Evolutionary conservation across 2,329 filamentous ascomycete genomes (phyloP).

Genomic region (Fonsecaea pedrosoi): DNA sequence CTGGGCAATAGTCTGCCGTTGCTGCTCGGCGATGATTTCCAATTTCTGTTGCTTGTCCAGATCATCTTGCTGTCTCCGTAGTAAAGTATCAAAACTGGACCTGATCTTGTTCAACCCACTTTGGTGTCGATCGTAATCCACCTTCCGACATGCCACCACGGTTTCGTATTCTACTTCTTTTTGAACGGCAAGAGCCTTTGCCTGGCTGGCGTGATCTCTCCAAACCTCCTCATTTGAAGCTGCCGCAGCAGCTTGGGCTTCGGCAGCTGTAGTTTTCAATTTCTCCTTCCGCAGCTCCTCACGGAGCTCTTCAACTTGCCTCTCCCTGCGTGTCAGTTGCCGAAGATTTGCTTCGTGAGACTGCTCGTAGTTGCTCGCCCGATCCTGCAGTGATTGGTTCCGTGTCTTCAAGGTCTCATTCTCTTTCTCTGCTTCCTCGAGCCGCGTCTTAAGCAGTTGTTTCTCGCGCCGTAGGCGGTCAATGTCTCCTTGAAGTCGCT

Average conservation of each 20-base stretch:
- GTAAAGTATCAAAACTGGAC: constrained; percentile 45
- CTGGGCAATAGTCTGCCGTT: constrained; percentile 52
- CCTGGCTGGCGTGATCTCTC: constrained; percentile 43
- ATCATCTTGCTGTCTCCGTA: constrained; percentile 47
- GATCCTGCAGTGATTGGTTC: constrained; percentile 54
- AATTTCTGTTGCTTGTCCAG: constrained; percentile 49
- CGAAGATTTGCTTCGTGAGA: constrained; percentile 56
- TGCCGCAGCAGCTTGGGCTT: constrained; percentile 46
- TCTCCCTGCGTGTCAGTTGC: constrained; percentile 55
- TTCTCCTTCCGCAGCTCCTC: constrained; percentile 51
- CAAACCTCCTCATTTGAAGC: constrained; percentile 37
- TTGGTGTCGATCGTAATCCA: constrained; percentile 51
- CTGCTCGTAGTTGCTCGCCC: constrained; percentile 54
- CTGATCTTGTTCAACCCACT: constrained; percentile 49
- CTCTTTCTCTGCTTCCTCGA: constrained; percentile 55
- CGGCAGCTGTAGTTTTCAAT: constrained; percentile 49
- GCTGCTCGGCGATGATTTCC: constrained; percentile 55
- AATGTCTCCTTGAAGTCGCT: constrained; percentile 58
- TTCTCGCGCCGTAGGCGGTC: constrained; percentile 57
- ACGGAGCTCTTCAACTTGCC: constrained; percentile 55
- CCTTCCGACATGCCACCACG: constrained; percentile 48
- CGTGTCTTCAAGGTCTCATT: constrained; percentile 56
- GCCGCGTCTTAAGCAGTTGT: constrained; percentile 52
- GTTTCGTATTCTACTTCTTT: constrained; percentile 51
- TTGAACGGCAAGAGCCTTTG: constrained; percentile 39